These are phyloP conservation scores for Flaveria ramosissima DNA, from an alignment of 129 eudicot species.

Conservation along the genomic window DNA sequence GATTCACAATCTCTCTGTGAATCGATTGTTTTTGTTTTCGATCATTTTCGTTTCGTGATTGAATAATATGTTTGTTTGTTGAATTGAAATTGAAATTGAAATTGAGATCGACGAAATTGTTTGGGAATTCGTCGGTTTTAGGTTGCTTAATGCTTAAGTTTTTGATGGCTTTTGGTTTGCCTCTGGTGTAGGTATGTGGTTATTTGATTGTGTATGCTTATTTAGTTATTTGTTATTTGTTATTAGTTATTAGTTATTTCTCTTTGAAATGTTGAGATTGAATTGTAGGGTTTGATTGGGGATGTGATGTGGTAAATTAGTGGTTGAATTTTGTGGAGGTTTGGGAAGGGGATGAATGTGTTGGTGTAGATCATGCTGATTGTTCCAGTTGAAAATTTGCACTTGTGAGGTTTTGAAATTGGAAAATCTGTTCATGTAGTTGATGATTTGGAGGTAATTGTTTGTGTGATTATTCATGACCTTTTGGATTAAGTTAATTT, in stretches of 20 bases:
- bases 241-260: background rate
- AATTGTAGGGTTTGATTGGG: conserved; percentile 7
- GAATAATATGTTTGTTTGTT: background rate
- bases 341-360: background rate
- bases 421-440: background rate
- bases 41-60: conserved; percentile 23
- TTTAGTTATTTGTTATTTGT: background rate
- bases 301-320: conserved; percentile 2
- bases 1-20: background rate
- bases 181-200: conserved; percentile 13
- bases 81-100: conserved; percentile 7
- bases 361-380: background rate
- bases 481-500: conserved; percentile 4
- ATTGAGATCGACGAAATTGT: conserved; percentile 2
- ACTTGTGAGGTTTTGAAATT: background rate
- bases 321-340: background rate
- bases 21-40: conserved; percentile 24
- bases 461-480: background rate
- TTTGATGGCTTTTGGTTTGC: conserved; percentile 10
- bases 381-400: too few relatives aligned
- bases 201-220: background rate
- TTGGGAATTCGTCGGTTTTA: background rate
- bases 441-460: conserved; percentile 2
- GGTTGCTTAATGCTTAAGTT: conserved; percentile 32
- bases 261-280: conserved; percentile 4